Conservation (phyloP, 805 yeast species). For the Hanseniaspora meyeri region DNA sequence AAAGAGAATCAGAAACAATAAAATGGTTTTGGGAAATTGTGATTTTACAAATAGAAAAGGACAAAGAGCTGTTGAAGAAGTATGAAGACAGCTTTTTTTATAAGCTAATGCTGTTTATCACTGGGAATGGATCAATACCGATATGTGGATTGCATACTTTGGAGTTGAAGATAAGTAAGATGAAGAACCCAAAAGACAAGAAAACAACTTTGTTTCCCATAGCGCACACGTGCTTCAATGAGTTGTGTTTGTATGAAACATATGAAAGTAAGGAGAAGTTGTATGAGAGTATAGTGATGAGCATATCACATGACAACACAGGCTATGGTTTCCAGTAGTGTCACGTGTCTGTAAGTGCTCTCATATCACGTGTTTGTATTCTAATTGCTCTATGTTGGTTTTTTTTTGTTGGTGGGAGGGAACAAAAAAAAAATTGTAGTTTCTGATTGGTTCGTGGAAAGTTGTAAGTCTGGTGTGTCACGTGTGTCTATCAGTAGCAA, state of each 20-base stretch:
- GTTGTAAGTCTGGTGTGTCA: no score
- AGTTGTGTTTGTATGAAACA: slow-evolving; percentile 54
- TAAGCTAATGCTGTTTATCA: slow-evolving; percentile 56
- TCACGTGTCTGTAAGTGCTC: no score
- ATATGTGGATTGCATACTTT: slow-evolving; percentile 80
- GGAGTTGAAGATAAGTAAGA: slow-evolving; percentile 53
- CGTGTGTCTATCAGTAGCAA: no score
- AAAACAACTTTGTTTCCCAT: slow-evolving; percentile 48
- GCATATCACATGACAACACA: slow-evolving; percentile 64
- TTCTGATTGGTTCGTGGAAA: neutral
- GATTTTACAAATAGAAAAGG: slow-evolving; percentile 30
- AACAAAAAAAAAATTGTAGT: no score
- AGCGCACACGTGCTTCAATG: slow-evolving; percentile 93
- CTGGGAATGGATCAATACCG: slow-evolving; percentile 86
- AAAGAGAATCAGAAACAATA: slow-evolving; percentile 31
- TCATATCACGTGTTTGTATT: neutral
- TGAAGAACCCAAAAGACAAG: slow-evolving; percentile 23
- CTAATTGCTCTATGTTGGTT: no score
- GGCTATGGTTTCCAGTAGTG: slow-evolving; percentile 71
- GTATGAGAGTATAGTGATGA: slow-evolving; percentile 39
- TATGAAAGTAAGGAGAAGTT: slow-evolving; percentile 48
- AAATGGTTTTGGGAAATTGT: slow-evolving; percentile 84
- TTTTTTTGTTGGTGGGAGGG: no score
- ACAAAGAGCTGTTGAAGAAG: slow-evolving; percentile 36
- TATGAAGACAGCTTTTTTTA: neutral